phyloP scores from a whole-genome alignment of 805 yeast genomes.

The Myxozyma monticola region DNA sequence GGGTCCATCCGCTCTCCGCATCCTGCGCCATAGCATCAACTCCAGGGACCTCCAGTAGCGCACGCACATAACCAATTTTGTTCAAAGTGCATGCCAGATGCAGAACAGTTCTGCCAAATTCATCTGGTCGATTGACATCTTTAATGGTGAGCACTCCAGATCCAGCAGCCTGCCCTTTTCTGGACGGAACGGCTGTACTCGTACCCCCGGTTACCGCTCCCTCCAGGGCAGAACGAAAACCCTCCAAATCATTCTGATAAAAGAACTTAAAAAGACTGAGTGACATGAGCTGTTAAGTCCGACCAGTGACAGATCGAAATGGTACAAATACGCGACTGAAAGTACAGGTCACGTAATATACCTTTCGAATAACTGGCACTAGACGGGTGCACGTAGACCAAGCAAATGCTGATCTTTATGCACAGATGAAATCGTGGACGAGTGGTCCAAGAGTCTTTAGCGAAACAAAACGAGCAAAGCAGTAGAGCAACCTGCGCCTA shows the following conservation, averaged over 20 bases:
- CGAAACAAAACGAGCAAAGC: conserved; percentile 5
- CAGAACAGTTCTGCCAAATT: conserved; percentile 46
- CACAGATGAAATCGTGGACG: too few relatives aligned
- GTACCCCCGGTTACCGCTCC: not conserved
- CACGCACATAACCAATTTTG: conserved; percentile 48
- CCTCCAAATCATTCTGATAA: conserved; percentile 26
- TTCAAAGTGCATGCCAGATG: conserved; percentile 57
- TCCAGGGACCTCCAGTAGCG: conserved; percentile 50
- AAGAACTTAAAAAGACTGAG: conserved; percentile 17
- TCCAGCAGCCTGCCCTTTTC: not conserved
- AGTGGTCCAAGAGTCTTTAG: not conserved
- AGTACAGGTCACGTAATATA: too few relatives aligned
- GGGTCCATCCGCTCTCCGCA: conserved; percentile 78
- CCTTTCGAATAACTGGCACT: too few relatives aligned
- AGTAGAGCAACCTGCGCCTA: conserved; percentile 1
- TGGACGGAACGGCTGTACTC: not conserved
- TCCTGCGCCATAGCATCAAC: conserved; percentile 54
- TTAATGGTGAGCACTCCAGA: conserved; percentile 5
- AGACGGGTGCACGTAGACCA: too few relatives aligned
- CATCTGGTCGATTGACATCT: conserved; percentile 29
- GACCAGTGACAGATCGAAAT: too few relatives aligned
- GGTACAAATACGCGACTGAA: too few relatives aligned
- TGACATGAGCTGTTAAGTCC: conserved; percentile 10
- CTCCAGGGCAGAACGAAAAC: conserved; percentile 13
- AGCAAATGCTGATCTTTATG: too few relatives aligned